Evolutionary conservation across 768 basidiomycete species (phyloP).

Genomic region (Trichaptum fuscoviolaceum): DNA sequence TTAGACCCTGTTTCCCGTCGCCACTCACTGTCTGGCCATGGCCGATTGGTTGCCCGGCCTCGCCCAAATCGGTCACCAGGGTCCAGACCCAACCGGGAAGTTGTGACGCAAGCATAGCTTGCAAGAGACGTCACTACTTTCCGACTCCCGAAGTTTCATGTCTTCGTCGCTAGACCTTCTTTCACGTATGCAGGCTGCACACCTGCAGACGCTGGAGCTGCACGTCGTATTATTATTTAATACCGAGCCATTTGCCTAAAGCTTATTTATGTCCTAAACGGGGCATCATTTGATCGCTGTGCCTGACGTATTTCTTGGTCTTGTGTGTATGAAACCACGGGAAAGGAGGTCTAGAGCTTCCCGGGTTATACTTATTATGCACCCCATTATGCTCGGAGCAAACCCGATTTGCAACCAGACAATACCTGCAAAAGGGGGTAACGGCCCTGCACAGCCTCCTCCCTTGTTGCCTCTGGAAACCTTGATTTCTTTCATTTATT

Average conservation of each 20-base stretch:
- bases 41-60: background rate
- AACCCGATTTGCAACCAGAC: background rate
- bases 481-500: background rate
- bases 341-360: background rate
- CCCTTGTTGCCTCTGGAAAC: background rate
- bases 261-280: background rate
- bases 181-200: background rate
- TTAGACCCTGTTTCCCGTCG: background rate
- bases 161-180: background rate
- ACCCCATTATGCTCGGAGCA: background rate
- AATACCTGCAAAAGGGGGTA: background rate
- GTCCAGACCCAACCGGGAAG: background rate
- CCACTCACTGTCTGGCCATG: background rate
- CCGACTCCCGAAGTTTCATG: background rate
- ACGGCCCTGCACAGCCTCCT: background rate
- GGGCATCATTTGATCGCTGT: background rate
- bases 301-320: background rate
- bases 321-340: background rate
- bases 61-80: background rate
- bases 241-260: background rate
- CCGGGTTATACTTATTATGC: background rate
- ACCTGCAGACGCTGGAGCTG: background rate
- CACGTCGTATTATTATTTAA: background rate
- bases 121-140: background rate
- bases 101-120: background rate